Evolutionary conservation across 768 basidiomycete species (phyloP).

Genomic region (Clavulina sp.): DNA sequence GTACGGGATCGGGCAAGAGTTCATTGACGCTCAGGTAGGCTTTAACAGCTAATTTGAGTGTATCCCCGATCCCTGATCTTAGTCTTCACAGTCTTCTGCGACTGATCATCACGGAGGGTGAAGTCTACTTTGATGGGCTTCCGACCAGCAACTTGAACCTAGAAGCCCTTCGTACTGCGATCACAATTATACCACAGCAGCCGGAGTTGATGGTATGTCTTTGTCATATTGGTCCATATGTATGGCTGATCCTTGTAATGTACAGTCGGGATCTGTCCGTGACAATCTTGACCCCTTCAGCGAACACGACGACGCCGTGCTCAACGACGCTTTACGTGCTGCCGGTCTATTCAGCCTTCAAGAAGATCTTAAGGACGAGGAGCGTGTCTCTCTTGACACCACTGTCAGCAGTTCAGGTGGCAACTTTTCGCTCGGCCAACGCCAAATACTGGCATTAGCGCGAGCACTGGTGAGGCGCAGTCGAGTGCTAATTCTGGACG

Average conservation of each 20-base stretch:
- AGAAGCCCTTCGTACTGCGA: constrained; percentile 17
- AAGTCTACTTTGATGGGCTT: constrained; percentile 18
- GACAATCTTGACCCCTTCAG: constrained; percentile 22
- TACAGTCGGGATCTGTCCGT: constrained; percentile 19
- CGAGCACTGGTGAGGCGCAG: constrained; percentile 39
- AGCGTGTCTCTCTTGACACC: constrained; percentile 28
- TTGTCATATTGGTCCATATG: neutral
- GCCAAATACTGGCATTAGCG: constrained; percentile 42
- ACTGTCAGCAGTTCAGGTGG: constrained; percentile 26
- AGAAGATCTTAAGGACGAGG: constrained; percentile 20
- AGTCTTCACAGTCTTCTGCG: no score
- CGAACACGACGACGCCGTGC: constrained; percentile 20
- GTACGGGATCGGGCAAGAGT: constrained; percentile 40
- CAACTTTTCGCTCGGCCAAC: constrained; percentile 40
- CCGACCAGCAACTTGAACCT: constrained; percentile 19
- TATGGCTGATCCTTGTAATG: neutral
- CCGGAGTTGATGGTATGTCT: constrained; percentile 9
- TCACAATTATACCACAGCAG: constrained; percentile 21
- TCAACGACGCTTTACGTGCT: constrained; percentile 12
- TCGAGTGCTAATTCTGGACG: constrained; percentile 41
- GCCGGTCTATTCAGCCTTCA: constrained; percentile 24
- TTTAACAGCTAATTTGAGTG: no score
- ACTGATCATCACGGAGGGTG: constrained; percentile 19
- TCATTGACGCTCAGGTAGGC: constrained; percentile 32
- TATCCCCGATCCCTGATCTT: no score